Conservation (phyloP, 331 rosid genomes). For the Saraca asoca region DNA sequence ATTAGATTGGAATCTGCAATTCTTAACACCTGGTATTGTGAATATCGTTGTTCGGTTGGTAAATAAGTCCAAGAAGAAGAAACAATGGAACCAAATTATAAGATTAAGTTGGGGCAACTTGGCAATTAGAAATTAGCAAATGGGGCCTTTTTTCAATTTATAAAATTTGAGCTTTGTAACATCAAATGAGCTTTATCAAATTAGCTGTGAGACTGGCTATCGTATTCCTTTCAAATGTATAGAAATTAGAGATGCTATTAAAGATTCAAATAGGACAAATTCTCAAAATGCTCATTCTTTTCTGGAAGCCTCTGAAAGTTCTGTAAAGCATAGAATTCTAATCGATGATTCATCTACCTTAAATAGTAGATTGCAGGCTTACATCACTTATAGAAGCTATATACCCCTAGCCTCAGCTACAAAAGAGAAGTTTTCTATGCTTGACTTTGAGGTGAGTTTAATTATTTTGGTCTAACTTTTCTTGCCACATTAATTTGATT, state of each 20-base stretch:
- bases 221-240: slow-evolving; percentile 85
- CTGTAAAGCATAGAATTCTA: slow-evolving; percentile 48
- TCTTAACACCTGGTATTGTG: no score
- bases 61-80: no score
- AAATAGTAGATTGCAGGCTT: slow-evolving; percentile 51
- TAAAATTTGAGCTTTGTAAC: no score
- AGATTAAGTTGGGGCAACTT: no score
- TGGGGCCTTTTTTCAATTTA: no score
- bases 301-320: slow-evolving; percentile 46
- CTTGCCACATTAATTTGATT: not conserved
- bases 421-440: slow-evolving; percentile 74
- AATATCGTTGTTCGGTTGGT: no score
- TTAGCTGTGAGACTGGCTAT: slow-evolving; percentile 96
- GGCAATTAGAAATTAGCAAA: no score
- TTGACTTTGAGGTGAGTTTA: slow-evolving; percentile 72
- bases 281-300: slow-evolving; percentile 43
- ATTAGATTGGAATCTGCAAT: no score
- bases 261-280: slow-evolving; percentile 37
- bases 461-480: not conserved
- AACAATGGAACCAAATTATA: no score
- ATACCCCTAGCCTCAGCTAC: slow-evolving; percentile 50
- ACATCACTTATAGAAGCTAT: slow-evolving; percentile 83
- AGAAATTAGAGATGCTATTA: slow-evolving; percentile 51
- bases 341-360: slow-evolving; percentile 45
- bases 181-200: no score